phyloP scores from a whole-genome alignment of 2,329 filamentous ascomycete species.

The Aspergillus brasiliensis region DNA sequence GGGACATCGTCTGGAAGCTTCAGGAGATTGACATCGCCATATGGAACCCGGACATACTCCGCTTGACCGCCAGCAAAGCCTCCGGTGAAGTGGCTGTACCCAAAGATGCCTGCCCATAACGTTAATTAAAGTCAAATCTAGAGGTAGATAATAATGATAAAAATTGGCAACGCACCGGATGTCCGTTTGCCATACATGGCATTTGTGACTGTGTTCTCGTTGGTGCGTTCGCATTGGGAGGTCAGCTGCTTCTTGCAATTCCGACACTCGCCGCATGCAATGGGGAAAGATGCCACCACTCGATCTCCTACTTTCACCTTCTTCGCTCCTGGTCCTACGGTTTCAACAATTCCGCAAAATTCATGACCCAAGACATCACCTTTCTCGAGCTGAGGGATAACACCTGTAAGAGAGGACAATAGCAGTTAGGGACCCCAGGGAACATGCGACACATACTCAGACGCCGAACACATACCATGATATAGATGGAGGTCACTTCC shows the following conservation, averaged over 20 bases:
- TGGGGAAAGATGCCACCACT: constrained; percentile 85
- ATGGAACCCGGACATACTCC: constrained; percentile 81
- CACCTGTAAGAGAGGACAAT: constrained; percentile 29
- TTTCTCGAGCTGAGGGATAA: constrained; percentile 61
- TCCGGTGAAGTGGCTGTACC: constrained; percentile 74
- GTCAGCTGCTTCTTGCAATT: constrained; percentile 78
- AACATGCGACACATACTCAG: background rate
- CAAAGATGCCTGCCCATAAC: constrained; percentile 58
- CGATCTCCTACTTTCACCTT: constrained; percentile 63
- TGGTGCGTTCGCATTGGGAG: constrained; percentile 79
- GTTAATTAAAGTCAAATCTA: background rate
- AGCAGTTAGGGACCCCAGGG: background rate
- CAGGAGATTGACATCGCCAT: constrained; percentile 78
- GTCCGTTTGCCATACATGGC: constrained; percentile 79
- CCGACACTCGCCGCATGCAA: constrained; percentile 68
- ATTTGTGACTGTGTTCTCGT: constrained; percentile 69
- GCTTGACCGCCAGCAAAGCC: constrained; percentile 87
- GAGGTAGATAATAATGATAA: background rate
- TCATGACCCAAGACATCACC: constrained; percentile 69
- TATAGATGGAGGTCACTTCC: constrained; percentile 61
- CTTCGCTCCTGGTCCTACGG: constrained; percentile 58
- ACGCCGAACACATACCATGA: constrained; percentile 33
- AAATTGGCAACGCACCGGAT: constrained; percentile 54
- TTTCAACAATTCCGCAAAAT: constrained; percentile 55
- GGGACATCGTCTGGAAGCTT: constrained; percentile 76